phyloP scores from a whole-genome alignment of 306 rosid genomes.

The Vachellia pachyceras region DNA sequence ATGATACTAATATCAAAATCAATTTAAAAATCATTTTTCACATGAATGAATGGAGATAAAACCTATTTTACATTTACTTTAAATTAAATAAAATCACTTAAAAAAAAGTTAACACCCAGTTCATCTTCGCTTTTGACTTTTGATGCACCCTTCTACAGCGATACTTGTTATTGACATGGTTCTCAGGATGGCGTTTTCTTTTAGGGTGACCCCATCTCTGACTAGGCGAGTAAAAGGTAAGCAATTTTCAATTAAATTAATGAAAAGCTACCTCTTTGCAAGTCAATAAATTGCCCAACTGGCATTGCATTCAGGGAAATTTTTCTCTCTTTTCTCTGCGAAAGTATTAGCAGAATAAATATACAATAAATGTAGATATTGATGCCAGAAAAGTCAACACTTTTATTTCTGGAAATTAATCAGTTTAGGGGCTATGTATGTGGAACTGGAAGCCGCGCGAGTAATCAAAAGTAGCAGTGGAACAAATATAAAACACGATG shows the following conservation, averaged over 20 bases:
- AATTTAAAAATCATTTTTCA: no score
- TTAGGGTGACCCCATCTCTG: slow-evolving; percentile 14
- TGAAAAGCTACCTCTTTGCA: neutral
- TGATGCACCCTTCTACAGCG: no score
- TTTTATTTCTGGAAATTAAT: neutral
- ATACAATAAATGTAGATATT: neutral
- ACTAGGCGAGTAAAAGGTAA: neutral
- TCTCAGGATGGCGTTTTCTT: neutral
- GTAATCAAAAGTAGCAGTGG: no score
- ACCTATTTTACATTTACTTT: no score
- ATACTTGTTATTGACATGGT: neutral
- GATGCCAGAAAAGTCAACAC: neutral
- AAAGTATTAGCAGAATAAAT: neutral
- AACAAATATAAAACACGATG: no score
- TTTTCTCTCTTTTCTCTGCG: neutral
- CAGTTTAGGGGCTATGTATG: neutral
- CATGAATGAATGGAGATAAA: no score
- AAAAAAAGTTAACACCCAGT: no score
- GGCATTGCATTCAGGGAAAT: slow-evolving; percentile 8
- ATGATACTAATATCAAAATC: no score
- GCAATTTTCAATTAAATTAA: neutral
- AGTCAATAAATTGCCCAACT: slow-evolving; percentile 30
- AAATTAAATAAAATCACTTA: no score
- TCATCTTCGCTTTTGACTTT: no score
- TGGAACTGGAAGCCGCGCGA: neutral